Evolutionary conservation across 164 flowering plant species (phyloP).

Genomic region (Aristolochia contorta): DNA sequence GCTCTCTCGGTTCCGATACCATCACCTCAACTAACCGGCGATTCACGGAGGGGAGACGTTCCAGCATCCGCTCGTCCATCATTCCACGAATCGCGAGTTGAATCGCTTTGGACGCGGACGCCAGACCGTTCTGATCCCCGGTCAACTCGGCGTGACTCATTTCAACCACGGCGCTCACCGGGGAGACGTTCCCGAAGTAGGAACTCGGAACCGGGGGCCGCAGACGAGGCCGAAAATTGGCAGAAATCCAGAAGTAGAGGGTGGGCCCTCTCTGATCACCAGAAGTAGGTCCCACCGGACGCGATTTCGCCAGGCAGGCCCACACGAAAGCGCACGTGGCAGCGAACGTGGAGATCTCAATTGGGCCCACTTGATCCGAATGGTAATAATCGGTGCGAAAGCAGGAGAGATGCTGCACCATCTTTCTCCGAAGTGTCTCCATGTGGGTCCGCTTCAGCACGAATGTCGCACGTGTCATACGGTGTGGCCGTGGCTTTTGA

Average conservation of each 20-base stretch:
- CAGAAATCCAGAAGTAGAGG: conserved; percentile 14
- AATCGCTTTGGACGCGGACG: conserved; percentile 16
- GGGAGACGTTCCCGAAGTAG: conserved; percentile 46
- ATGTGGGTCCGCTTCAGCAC: neutral
- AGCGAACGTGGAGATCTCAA: conserved; percentile 19
- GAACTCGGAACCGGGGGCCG: conserved; percentile 21
- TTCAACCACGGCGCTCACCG: neutral
- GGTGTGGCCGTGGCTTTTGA: no score
- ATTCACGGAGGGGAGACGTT: neutral
- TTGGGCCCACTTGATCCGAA: no score
- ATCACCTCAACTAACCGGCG: no score
- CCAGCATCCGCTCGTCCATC: neutral
- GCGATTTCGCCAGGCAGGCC: conserved; percentile 27
- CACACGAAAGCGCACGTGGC: conserved; percentile 27
- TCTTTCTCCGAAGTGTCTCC: neutral
- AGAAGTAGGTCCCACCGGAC: neutral
- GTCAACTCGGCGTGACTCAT: conserved; percentile 8
- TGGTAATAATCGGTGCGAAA: no score
- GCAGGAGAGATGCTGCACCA: neutral
- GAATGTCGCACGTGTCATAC: no score
- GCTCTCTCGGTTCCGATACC: neutral
- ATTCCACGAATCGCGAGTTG: conserved; percentile 12
- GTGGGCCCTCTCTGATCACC: neutral
- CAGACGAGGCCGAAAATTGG: conserved; percentile 24
- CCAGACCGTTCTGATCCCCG: conserved; percentile 26